Base-by-base conservation (phyloP, 73 alveolate genomes). In the Paramecium pentaurelia region DNA sequence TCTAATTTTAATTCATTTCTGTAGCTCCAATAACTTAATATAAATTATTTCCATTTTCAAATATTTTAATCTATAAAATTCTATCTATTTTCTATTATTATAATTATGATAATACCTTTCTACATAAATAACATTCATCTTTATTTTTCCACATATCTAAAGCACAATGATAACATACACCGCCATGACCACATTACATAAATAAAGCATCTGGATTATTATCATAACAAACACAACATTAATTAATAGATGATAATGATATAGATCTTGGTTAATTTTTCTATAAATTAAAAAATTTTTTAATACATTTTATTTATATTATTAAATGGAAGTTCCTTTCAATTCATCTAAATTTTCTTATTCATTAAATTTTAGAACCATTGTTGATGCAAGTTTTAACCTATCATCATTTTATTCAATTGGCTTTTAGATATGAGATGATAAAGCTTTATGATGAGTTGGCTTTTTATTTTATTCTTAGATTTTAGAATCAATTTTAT, bases 151-250 rank as follows among this genome's bases (percentile, higher is more conserved):
- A 87, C 58, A 87, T 36, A 87, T 87, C 93, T 11, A 87, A 20
- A 8, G 93, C 93, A 64, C 93, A 87, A 11, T 60, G 36, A 73
- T 87, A 64, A 30, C 93, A 87, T 38, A 87, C 42, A 18, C 93
- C 93, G 27, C 93, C 89, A 42, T 87, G 89, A 4, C 93, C 93
- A n/a, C 93, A 87, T 11, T 36, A 36, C 93, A 87, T 87, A 59
- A 87, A 87, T 11, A 87, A 64, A 2, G 93, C 59, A 64, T 87
- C 64, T 6, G 93, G 60, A 37, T 42, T 2, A 38, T 70, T 87
- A 38, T 87, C 93, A 87, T 54, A 87, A 20, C 93, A 87, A 9
- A 87, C 20, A 10, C 71, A 58, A 25, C 93, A 87, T 0, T 8
- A 68, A 8, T 68, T 68, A 0, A 32, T 68, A 6, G 85, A 68